Evolutionary conservation across 345 rosid species (phyloP).

Genomic region (Citrus mangshanensis): DNA sequence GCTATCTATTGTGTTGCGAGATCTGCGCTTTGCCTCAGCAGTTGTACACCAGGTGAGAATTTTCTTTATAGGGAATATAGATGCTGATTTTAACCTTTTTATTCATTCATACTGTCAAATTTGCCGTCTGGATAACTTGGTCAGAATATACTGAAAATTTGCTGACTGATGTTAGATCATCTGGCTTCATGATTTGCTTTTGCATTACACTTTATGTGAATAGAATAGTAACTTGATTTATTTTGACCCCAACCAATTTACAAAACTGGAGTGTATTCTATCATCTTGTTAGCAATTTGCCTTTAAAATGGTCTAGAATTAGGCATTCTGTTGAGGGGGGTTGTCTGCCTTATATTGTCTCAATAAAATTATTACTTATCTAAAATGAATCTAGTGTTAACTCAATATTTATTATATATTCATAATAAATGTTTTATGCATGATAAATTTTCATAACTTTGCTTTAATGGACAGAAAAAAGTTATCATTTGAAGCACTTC

Average conservation of each 20-base stretch:
- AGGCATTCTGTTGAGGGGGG: not conserved
- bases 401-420: not conserved
- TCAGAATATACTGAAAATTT: not conserved
- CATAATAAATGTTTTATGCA: not conserved
- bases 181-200: slow-evolving; percentile 4
- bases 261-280: not conserved
- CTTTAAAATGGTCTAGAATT: not conserved
- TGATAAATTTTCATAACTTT: not conserved
- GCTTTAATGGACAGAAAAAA: not conserved
- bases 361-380: not conserved
- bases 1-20: slow-evolving; percentile 66
- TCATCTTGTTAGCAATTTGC: not conserved
- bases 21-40: slow-evolving; percentile 72
- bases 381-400: not conserved
- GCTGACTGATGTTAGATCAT: not conserved
- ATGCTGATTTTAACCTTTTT: slow-evolving; percentile 5
- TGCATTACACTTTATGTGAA: not conserved
- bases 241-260: not conserved
- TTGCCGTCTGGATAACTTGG: not conserved
- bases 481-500: not conserved
- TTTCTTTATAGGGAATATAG: not conserved
- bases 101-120: not conserved
- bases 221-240: not conserved
- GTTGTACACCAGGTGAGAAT: slow-evolving; percentile 84
- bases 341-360: not conserved